A percentile compares a stretch with the other conserved stretches of the same genome.
phyloP scores from a whole-genome alignment of 495 filamentous ascomycete genomes.

The Penicillium waksmanii region DNA sequence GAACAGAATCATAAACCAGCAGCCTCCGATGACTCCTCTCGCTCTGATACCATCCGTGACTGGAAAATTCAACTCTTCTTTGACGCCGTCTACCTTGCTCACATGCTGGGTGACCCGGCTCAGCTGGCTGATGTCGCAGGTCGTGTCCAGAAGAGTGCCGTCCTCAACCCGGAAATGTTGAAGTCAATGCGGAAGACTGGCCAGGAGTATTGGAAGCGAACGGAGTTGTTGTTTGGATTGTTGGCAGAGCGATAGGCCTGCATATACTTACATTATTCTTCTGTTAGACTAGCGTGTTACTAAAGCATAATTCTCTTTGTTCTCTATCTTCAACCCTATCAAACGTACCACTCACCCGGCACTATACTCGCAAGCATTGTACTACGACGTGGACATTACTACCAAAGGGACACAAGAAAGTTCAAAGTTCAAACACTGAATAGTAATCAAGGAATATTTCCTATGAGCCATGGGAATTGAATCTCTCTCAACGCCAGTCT shows the following conservation, averaged over 20 bases:
- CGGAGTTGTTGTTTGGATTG: slow-evolving; percentile 72
- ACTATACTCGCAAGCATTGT: too few relatives aligned
- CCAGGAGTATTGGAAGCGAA: slow-evolving; percentile 79
- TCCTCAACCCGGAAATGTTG: slow-evolving; percentile 42
- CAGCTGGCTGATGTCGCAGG: slow-evolving; percentile 50
- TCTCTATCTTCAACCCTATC: too few relatives aligned
- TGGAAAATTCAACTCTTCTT: slow-evolving; percentile 75
- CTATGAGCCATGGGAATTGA: too few relatives aligned
- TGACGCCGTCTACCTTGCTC: slow-evolving; percentile 70
- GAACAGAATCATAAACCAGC: slow-evolving; percentile 1
- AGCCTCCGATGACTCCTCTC: background rate
- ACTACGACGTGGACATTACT: too few relatives aligned
- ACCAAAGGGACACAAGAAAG: too few relatives aligned
- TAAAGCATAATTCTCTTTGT: background rate
- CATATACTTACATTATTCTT: background rate
- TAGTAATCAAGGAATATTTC: too few relatives aligned
- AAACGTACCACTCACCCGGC: too few relatives aligned
- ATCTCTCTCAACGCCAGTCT: too few relatives aligned
- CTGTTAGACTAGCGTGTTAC: background rate
- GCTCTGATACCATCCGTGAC: slow-evolving; percentile 44
- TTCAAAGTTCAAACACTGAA: too few relatives aligned
- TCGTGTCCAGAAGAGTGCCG: slow-evolving; percentile 49
- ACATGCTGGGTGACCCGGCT: slow-evolving; percentile 44
- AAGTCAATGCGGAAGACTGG: slow-evolving; percentile 60
- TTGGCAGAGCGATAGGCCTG: slow-evolving; percentile 33